Evolutionary conservation across 2,329 filamentous ascomycete species (phyloP), one percentile per base, ranked within the genome.

Genomic region (Colletotrichum sp.): DNA sequence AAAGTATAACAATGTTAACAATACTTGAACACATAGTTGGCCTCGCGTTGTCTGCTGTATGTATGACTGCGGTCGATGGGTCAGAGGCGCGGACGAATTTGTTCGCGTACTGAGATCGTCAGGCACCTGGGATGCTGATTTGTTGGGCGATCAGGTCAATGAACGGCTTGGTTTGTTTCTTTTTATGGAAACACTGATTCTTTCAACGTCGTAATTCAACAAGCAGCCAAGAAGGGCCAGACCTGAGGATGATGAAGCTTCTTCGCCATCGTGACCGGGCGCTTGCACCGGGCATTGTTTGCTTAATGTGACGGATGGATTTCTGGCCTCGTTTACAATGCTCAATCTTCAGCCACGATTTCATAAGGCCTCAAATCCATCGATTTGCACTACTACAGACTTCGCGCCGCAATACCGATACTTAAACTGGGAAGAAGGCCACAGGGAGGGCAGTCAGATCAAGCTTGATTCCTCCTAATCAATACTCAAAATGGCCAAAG

Each of bases 221-320:
- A 27, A 18, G 51, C 13, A 21, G 51, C 51, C 33, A 21, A 33
- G 47, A 31, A 33, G 1, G 33, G 63, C 51, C 51, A 36, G 57
- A 51, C 64, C 27, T 58, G 27, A 12, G 38, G 59, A 69, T 70
- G 51, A 72, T 69, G 66, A 70, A 47, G 66, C 36, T 34, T 69
- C 13, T 51, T 68, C 64, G 64, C 33, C 55, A 62, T 57, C 43
- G 55, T 31, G 31, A 24, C 16, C 18, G n/a, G 58, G 43, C 18
- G 47, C 38, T 8, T 31, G 29, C n/a, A 57, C 2, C 7, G 43
- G 43, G n/a, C 21, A 12, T 21, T 51, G 12, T 47, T 47, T 47
- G 38, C 9, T 12, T n/a, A 1, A 43, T 9, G 18, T 47, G 18
- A n/a, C 5, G 11, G 38, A 47, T 47, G 18, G 18, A n/a, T n/a